Conservation (phyloP, 1,139 yeast genomes). For the Sugiyamaella pinicola region DNA sequence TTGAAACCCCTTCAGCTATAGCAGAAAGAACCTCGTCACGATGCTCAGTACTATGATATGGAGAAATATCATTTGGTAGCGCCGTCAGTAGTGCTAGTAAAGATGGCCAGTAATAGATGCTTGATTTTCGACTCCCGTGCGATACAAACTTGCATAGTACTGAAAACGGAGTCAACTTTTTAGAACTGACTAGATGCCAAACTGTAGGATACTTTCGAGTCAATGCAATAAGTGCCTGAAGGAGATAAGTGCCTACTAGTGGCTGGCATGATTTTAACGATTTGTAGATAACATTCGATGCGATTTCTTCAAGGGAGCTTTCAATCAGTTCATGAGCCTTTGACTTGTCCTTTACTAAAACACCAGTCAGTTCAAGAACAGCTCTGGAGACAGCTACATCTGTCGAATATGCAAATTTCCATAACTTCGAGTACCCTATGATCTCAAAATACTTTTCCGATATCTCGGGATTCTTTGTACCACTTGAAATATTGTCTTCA, state of each 20-base stretch:
- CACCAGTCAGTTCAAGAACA: slow-evolving; percentile 26
- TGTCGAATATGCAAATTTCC: slow-evolving; percentile 36
- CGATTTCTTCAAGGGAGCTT: slow-evolving; percentile 31
- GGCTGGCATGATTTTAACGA: slow-evolving; percentile 37
- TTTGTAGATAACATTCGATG: slow-evolving; percentile 36
- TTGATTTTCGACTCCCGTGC: slow-evolving; percentile 34
- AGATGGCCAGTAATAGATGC: slow-evolving; percentile 37
- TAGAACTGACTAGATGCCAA: slow-evolving; percentile 33
- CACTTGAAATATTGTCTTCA: slow-evolving; percentile 11
- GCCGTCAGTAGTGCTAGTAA: slow-evolving; percentile 32
- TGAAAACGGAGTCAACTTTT: slow-evolving; percentile 30
- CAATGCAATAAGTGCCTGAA: slow-evolving; percentile 35
- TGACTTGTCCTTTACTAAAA: slow-evolving; percentile 23
- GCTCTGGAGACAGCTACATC: slow-evolving; percentile 35
- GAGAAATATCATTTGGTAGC: slow-evolving; percentile 30
- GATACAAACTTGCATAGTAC: slow-evolving; percentile 25
- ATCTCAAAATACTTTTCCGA: slow-evolving; percentile 24
- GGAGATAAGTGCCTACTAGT: slow-evolving; percentile 35
- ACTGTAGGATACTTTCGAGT: slow-evolving; percentile 34
- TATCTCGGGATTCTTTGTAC: slow-evolving; percentile 19
- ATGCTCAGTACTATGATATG: slow-evolving; percentile 21
- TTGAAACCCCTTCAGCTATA: slow-evolving; percentile 35
- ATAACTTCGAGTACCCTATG: slow-evolving; percentile 32
- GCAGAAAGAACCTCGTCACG: slow-evolving; percentile 25
- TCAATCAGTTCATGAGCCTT: slow-evolving; percentile 27